phyloP scores from a whole-genome alignment of 129 eudicot species.

The Artemisia annua region DNA sequence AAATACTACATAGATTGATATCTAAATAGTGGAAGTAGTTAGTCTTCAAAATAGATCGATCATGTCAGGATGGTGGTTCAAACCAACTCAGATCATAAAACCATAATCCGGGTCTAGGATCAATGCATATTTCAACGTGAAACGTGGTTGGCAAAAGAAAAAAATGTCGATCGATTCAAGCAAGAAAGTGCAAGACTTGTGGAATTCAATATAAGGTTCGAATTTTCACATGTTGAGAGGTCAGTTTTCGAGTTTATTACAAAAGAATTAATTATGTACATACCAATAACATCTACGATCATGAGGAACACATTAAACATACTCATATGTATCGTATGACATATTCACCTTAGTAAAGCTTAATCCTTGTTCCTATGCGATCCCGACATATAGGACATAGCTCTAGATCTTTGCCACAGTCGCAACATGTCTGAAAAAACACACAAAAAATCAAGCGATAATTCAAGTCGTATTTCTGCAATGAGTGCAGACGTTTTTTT shows the following conservation, averaged over 20 bases:
- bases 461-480: not conserved
- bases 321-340: not conserved
- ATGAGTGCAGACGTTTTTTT: not conserved
- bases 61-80: too few species aligned
- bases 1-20: too few species aligned
- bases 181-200: not conserved
- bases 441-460: not conserved
- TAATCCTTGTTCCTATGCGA: constrained; percentile 60
- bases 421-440: constrained; percentile 74
- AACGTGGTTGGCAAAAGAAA: not conserved
- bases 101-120: too few species aligned
- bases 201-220: constrained; percentile 5
- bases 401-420: constrained; percentile 71
- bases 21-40: too few species aligned
- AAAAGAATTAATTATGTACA: constrained; percentile 22
- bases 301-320: constrained; percentile 1
- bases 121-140: too few species aligned
- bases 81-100: too few species aligned
- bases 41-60: too few species aligned
- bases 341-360: constrained; percentile 50
- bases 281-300: constrained; percentile 17
- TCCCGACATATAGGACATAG: constrained; percentile 76
- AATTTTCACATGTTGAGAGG: not conserved
- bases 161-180: not conserved
- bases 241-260: constrained; percentile 4